Percentiles rank a stretch among this genome's conserved stretches.
phyloP scores from a whole-genome alignment of 75 land plant genomes.

The Chamaecyparis obtusa region DNA sequence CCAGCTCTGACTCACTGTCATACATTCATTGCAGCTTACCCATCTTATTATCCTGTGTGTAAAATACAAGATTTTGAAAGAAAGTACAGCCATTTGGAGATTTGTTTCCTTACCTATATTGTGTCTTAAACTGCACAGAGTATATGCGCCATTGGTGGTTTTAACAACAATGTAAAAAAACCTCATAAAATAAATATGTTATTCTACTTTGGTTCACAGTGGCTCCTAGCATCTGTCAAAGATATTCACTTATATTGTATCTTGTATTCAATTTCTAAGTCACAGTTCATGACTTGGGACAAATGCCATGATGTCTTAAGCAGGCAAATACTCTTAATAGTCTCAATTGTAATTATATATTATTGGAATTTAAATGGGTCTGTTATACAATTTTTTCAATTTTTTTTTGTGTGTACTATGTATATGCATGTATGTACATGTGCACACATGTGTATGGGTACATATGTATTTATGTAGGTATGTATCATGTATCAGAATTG shows the following conservation, averaged over 20 bases:
- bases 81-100: not conserved
- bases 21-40: not conserved
- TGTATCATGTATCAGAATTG: not conserved
- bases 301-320: not conserved
- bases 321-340: not conserved
- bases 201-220: not conserved
- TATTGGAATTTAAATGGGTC: not conserved
- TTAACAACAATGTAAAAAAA: too few species aligned
- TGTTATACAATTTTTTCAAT: not conserved
- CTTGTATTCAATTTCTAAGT: not conserved
- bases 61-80: not conserved
- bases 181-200: not conserved
- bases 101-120: not conserved
- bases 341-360: not conserved
- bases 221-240: not conserved
- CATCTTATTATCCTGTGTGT: not conserved
- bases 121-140: not conserved
- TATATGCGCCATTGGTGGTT: not conserved
- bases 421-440: not conserved
- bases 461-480: not conserved
- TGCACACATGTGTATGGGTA: too few species aligned
- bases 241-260: not conserved
- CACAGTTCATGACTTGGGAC: not conserved
- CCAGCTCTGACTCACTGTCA: not conserved
- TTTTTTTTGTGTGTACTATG: not conserved